A percentile compares a stretch with the other conserved stretches of the same genome.
phyloP scores from a whole-genome alignment of 768 basidiomycete species.

The Cystobasidium ongulense region DNA sequence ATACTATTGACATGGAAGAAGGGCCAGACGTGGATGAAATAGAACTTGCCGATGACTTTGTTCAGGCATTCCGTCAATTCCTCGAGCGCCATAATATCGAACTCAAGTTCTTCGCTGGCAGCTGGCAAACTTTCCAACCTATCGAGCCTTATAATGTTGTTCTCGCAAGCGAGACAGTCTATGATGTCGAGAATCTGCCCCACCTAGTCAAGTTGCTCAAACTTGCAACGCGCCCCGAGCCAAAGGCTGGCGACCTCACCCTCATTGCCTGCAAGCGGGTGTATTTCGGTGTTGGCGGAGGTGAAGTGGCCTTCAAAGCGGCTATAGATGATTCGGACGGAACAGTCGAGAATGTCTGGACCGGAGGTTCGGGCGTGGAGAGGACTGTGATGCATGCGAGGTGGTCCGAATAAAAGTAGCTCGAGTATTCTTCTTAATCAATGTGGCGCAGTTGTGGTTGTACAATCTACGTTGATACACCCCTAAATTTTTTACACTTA shows the following conservation, averaged over 20 bases:
- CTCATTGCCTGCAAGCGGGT: conserved; percentile 84
- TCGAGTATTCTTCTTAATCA: too few species aligned
- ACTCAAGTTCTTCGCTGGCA: conserved; percentile 69
- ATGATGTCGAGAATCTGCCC: conserved; percentile 58
- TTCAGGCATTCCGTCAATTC: conserved; percentile 58
- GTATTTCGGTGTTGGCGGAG: conserved; percentile 93
- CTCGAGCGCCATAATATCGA: conserved; percentile 54
- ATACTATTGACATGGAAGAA: conserved; percentile 14
- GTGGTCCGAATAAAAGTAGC: not conserved
- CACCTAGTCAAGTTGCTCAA: conserved; percentile 51
- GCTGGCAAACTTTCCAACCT: conserved; percentile 54
- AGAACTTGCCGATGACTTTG: conserved; percentile 58
- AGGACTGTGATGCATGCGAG: conserved; percentile 12
- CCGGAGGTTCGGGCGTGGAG: conserved; percentile 7
- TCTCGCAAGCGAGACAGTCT: conserved; percentile 89
- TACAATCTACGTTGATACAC: too few species aligned
- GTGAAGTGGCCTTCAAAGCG: conserved; percentile 63
- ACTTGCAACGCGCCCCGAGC: conserved; percentile 5
- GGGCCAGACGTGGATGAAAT: conserved; percentile 52
- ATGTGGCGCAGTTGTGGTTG: too few species aligned
- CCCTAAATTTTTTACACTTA: too few species aligned
- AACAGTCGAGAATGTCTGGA: conserved; percentile 53
- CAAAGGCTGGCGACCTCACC: conserved; percentile 46
- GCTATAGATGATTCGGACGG: conserved; percentile 51
- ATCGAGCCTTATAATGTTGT: conserved; percentile 52